Conservation (phyloP, 768 basidiomycete species). For the Rhodotorula diobovata region DNA sequence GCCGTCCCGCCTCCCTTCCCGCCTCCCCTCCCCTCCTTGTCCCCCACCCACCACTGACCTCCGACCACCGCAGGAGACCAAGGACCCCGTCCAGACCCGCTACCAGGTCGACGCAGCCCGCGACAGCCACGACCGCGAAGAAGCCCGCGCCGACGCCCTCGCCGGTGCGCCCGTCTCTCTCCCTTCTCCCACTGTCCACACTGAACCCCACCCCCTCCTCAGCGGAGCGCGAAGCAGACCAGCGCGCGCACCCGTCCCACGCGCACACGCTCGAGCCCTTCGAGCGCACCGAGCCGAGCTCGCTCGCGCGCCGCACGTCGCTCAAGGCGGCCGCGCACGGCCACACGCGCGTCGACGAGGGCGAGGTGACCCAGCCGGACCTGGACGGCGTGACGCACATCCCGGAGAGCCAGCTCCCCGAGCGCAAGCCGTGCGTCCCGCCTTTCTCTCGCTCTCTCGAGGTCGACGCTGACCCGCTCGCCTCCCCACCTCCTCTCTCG, state of each 20-base stretch:
- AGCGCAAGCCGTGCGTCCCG: not conserved
- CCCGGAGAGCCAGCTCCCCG: conserved; percentile 19
- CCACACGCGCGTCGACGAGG: not conserved
- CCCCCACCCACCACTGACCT: no score
- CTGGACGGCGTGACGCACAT: conserved; percentile 17
- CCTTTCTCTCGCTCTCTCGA: not conserved
- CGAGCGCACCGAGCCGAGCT: conserved; percentile 7
- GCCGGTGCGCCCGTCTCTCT: conserved; percentile 12
- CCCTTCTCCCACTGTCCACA: not conserved
- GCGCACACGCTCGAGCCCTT: conserved; percentile 7
- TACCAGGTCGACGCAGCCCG: not conserved
- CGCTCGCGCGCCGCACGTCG: conserved; percentile 16
- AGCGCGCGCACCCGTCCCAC: conserved; percentile 4
- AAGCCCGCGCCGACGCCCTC: conserved; percentile 12
- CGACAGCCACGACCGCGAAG: conserved; percentile 12
- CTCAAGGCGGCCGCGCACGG: conserved; percentile 16
- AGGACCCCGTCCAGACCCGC: conserved; percentile 6
- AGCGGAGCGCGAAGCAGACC: conserved; percentile 15
- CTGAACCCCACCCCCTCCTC: not conserved
- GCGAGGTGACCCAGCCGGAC: conserved; percentile 11
- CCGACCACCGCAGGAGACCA: conserved; percentile 24
- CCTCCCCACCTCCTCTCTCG: not conserved
- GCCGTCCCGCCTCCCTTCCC: no score
- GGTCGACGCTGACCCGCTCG: not conserved
- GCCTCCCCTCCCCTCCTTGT: not conserved